Conservation (phyloP, 2,329 filamentous ascomycete species). For the Tolypocladium paradoxum region DNA sequence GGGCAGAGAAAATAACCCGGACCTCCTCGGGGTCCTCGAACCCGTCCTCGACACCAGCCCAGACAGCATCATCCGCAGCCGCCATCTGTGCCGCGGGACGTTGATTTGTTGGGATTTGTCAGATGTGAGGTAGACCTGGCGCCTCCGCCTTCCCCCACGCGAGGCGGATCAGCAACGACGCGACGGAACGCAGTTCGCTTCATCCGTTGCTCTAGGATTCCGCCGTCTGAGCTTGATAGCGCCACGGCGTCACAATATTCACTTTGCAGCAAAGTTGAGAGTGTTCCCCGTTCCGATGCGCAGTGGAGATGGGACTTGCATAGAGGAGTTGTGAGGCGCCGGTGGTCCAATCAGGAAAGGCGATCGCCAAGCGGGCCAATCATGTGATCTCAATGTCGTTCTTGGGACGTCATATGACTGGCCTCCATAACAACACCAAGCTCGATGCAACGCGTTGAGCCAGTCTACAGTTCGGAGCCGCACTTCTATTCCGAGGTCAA, state of each 20-base stretch:
- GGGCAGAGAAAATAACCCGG: slow-evolving; percentile 64
- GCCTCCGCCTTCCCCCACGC: neutral
- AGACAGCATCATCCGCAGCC: slow-evolving; percentile 29
- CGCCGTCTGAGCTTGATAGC: neutral
- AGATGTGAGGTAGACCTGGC: neutral
- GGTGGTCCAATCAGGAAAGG: slow-evolving; percentile 1
- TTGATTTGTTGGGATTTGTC: slow-evolving; percentile 1
- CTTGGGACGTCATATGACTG: neutral
- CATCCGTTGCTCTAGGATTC: neutral
- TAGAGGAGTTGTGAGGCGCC: neutral
- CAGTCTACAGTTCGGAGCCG: neutral
- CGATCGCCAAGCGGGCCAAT: slow-evolving; percentile 3
- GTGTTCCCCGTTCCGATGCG: neutral
- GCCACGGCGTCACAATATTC: neutral
- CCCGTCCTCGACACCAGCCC: slow-evolving; percentile 53
- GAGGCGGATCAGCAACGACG: neutral
- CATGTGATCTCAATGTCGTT: slow-evolving; percentile 4
- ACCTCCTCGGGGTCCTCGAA: slow-evolving; percentile 70
- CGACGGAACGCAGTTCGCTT: neutral
- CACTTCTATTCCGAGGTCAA: neutral
- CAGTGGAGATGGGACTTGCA: neutral
- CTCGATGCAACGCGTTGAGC: neutral
- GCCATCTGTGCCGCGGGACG: neutral
- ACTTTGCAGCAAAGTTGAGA: neutral
- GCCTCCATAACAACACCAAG: neutral